Evolutionary conservation across 2,329 filamentous ascomycete species (phyloP).

Genomic region (Septoria linicola): DNA sequence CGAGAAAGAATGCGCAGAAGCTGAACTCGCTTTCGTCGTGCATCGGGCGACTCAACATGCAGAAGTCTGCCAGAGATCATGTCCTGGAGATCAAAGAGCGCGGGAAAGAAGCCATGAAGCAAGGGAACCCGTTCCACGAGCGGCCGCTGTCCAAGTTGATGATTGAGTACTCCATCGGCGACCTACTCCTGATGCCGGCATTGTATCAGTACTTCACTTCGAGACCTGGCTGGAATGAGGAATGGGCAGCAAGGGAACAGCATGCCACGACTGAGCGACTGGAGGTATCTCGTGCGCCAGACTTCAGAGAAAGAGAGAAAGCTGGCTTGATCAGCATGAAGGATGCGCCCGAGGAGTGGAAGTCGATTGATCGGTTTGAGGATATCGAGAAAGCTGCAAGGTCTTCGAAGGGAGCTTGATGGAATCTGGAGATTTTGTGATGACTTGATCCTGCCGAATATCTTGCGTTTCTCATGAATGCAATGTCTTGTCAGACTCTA

Average conservation of each 20-base stretch:
- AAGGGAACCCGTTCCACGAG: conserved; percentile 2
- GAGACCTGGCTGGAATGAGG: not conserved
- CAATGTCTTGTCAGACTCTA: too few relatives aligned
- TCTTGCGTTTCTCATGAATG: too few relatives aligned
- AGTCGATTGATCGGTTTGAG: not conserved
- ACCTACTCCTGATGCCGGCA: not conserved
- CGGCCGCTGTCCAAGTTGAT: conserved; percentile 4
- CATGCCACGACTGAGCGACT: conserved; percentile 5
- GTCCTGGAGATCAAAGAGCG: conserved; percentile 2
- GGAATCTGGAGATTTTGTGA: too few relatives aligned
- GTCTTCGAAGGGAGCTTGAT: not conserved
- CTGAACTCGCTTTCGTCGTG: conserved; percentile 4
- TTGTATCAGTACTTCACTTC: conserved; percentile 7
- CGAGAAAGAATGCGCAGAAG: not conserved
- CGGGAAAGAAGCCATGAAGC: conserved; percentile 5
- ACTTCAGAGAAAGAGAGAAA: not conserved
- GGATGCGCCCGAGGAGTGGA: not conserved
- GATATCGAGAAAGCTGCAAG: not conserved
- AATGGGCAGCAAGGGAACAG: conserved; percentile 1
- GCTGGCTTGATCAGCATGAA: not conserved
- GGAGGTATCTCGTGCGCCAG: not conserved
- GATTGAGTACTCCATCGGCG: conserved; percentile 5
- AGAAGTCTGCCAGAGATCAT: not conserved
- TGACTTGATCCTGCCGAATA: too few relatives aligned
- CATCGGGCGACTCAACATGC: conserved; percentile 4